phyloP scores from a whole-genome alignment of 1,139 yeast species.

The Nakaseomyces delphensis region DNA sequence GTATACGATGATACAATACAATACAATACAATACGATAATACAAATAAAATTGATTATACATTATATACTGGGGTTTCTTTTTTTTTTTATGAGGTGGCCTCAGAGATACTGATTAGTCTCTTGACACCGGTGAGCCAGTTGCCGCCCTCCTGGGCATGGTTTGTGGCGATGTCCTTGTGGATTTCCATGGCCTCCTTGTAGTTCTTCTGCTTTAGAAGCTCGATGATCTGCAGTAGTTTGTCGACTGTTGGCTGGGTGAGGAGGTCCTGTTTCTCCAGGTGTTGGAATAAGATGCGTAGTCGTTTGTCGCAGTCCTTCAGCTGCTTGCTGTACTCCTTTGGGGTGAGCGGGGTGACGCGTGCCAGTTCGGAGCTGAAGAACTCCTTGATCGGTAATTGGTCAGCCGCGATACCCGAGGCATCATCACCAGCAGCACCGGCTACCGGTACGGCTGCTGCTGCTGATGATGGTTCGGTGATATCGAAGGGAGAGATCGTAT shows the following conservation, averaged over 20 bases:
- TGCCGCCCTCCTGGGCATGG: slow-evolving; percentile 68
- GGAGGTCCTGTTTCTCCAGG: slow-evolving; percentile 63
- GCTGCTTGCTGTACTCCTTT: slow-evolving; percentile 62
- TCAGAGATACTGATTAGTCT: slow-evolving; percentile 70
- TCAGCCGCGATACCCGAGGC: slow-evolving; percentile 42
- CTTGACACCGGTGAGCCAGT: slow-evolving; percentile 91
- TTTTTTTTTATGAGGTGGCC: slow-evolving; percentile 23
- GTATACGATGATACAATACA: too few species aligned
- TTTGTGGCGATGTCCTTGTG: slow-evolving; percentile 57
- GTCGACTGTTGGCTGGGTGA: slow-evolving; percentile 49
- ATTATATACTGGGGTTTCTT: neutral
- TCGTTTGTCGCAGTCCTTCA: slow-evolving; percentile 75
- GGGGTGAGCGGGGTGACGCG: slow-evolving; percentile 70
- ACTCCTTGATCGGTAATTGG: slow-evolving; percentile 50
- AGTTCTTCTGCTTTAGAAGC: slow-evolving; percentile 48
- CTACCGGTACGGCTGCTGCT: slow-evolving; percentile 38
- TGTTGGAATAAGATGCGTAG: slow-evolving; percentile 69
- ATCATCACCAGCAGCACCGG: neutral
- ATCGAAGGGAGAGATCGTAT: slow-evolving; percentile 7
- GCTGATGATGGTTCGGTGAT: slow-evolving; percentile 10
- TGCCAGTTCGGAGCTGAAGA: slow-evolving; percentile 46
- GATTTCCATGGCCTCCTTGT: slow-evolving; percentile 47
- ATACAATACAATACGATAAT: too few species aligned
- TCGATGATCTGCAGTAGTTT: slow-evolving; percentile 46
- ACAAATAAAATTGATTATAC: neutral